Base-by-base conservation (phyloP, 768 basidiomycete genomes). In the Lactifluus volemus region DNA sequence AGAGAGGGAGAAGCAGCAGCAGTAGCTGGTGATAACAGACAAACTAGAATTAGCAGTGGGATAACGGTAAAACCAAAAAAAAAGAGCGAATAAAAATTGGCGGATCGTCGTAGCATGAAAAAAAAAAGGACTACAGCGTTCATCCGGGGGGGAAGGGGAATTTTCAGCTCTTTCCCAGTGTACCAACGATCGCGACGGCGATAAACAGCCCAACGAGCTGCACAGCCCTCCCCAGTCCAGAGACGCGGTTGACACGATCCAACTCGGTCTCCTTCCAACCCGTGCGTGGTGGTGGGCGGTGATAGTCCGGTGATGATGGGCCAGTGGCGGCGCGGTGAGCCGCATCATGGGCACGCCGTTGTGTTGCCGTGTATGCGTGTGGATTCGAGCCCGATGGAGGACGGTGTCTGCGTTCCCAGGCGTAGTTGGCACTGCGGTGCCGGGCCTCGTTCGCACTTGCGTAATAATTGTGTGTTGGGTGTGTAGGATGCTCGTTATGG, bases 361-460 rank as follows among this genome's bases (percentile, higher is more conserved):
- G 12, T 14, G 45, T 19, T 1, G 41, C 8, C 17, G 53, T 21
- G 42, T 56, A 19, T 14, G 5, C 6, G 4, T 58, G 61, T 52
- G 57, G 38, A 38, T 53, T 42, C 11, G 64, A 45, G 25, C 61
- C 57, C 4, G 56, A 49, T 56, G 67, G 66, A 32, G 63, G 41
- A 10, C 67, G 64, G 29, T 59, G 67, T 12, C 65, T 52, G 60
- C 67, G 65, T 53, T 73, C 72, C 74, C 74, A 75, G 1, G 74
- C 74, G 53, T 75, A 68, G 15, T 71, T 74, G n/a, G 74, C 74
- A 42, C 72, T 73, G 8, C 72, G 70, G 8, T 70, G 60, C 6
- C 70, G 71, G 7, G 68, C 58, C 21, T 73, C 73, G 60, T 75
- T 71, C 14, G 60, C 59, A 51, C 54, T 67, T 34, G 64, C 63